A percentile compares a stretch with the other conserved stretches of the same genome.
Conservation (phyloP, 169 alveolate genomes). For the Cyclospora cayetanensis region DNA sequence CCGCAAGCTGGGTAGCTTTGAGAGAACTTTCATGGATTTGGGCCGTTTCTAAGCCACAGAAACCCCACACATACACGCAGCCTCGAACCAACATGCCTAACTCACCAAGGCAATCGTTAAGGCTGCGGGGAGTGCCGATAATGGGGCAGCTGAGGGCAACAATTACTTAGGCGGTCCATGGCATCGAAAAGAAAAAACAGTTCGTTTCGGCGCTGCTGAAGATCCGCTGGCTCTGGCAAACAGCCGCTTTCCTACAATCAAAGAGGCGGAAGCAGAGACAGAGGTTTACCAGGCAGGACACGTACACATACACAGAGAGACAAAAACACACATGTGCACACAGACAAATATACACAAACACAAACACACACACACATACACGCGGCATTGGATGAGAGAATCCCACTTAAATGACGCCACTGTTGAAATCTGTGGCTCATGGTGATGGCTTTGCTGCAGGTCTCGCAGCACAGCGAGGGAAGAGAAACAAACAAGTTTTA, state of each 20-base stretch:
- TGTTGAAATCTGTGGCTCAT: neutral
- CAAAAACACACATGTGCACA: neutral
- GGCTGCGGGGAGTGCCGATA: no score
- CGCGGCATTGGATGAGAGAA: neutral
- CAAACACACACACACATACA: neutral
- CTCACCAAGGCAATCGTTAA: neutral
- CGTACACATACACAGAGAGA: neutral
- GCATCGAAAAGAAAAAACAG: constrained; percentile 32
- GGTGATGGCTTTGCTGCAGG: neutral
- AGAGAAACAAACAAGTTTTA: neutral
- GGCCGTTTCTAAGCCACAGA: constrained; percentile 1
- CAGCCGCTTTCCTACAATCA: constrained; percentile 59
- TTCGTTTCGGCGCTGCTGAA: constrained; percentile 49
- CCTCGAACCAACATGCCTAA: neutral
- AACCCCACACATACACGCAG: neutral
- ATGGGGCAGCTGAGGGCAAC: neutral
- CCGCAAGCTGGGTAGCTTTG: constrained; percentile 15
- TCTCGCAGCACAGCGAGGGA: neutral
- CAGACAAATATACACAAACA: neutral
- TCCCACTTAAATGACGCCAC: no score
- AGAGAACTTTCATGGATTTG: neutral
- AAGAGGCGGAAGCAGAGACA: neutral
- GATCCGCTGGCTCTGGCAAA: constrained; percentile 53
- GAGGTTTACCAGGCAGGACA: neutral
- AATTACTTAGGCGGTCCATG: constrained; percentile 10